A percentile compares a stretch with the other conserved stretches of the same genome.
Conservation (phyloP, 441 rosid species). For the Euphorbia celastroides region DNA sequence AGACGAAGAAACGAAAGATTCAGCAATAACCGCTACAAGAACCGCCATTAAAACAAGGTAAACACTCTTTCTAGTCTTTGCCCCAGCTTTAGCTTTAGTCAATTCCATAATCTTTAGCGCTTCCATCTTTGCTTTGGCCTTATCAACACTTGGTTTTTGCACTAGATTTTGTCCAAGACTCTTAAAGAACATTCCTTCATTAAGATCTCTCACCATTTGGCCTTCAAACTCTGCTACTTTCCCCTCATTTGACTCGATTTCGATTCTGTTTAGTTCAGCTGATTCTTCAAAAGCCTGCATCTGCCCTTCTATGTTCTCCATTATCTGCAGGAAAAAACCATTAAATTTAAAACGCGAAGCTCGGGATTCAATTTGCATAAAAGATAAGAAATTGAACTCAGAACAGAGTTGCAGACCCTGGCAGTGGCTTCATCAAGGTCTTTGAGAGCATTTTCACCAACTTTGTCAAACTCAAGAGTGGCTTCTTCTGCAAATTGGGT, state of each 20-base stretch:
- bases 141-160: constrained; percentile 40
- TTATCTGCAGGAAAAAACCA: constrained; percentile 46
- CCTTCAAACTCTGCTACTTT: constrained; percentile 66
- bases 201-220: constrained; percentile 57
- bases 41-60: constrained; percentile 66
- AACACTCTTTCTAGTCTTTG: constrained; percentile 51
- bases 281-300: constrained; percentile 93
- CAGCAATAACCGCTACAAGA: constrained; percentile 44
- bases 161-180: constrained; percentile 55
- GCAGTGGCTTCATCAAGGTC: constrained; percentile 78
- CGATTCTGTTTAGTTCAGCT: constrained; percentile 47
- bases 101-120: constrained; percentile 42
- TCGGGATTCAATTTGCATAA: too few species aligned
- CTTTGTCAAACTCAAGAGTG: constrained; percentile 62
- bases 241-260: constrained; percentile 60
- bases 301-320: constrained; percentile 72
- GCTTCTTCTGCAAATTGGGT: constrained; percentile 88
- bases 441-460: constrained; percentile 87
- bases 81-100: constrained; percentile 47
- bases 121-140: constrained; percentile 55
- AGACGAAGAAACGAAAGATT: constrained; percentile 50
- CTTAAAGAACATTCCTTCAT: constrained; percentile 88
- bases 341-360: constrained; percentile 5
- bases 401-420: constrained; percentile 73
- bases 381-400: not conserved